Conservation (phyloP, 2,329 filamentous ascomycete species). For the Teratosphaeria destructans region DNA sequence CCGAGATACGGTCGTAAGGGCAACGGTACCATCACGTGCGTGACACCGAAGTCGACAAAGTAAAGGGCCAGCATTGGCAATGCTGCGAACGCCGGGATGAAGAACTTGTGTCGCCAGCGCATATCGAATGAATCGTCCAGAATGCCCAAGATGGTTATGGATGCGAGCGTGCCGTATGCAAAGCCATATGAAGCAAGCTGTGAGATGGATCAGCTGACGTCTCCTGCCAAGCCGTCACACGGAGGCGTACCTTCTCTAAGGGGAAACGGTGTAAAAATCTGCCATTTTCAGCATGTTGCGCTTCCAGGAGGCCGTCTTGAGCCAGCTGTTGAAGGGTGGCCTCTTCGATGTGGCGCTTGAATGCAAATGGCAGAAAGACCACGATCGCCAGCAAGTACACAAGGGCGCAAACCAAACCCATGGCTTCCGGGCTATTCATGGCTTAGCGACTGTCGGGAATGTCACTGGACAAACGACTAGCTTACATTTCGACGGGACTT, state of each 20-base stretch:
- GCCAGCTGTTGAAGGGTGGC: conserved; percentile 91
- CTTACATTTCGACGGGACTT: conserved; percentile 63
- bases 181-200: conserved; percentile 91
- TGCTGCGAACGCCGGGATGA: conserved; percentile 88
- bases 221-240: neutral
- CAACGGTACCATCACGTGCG: conserved; percentile 82
- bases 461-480: neutral
- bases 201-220: neutral
- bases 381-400: conserved; percentile 87
- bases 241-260: conserved; percentile 65
- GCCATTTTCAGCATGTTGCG: conserved; percentile 66
- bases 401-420: conserved; percentile 87
- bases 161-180: conserved; percentile 84
- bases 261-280: conserved; percentile 85
- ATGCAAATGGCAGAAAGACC: conserved; percentile 88
- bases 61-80: conserved; percentile 93
- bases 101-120: conserved; percentile 96
- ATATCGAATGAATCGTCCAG: conserved; percentile 97
- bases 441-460: conserved; percentile 8
- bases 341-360: conserved; percentile 95
- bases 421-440: conserved; percentile 65
- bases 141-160: conserved; percentile 80
- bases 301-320: conserved; percentile 68
- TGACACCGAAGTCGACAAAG: conserved; percentile 97
- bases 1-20: conserved; percentile 77